Percentiles rank a stretch among this genome's conserved stretches.
phyloP scores from a whole-genome alignment of 2,329 filamentous ascomycete genomes.

The Claviceps maximensis region DNA sequence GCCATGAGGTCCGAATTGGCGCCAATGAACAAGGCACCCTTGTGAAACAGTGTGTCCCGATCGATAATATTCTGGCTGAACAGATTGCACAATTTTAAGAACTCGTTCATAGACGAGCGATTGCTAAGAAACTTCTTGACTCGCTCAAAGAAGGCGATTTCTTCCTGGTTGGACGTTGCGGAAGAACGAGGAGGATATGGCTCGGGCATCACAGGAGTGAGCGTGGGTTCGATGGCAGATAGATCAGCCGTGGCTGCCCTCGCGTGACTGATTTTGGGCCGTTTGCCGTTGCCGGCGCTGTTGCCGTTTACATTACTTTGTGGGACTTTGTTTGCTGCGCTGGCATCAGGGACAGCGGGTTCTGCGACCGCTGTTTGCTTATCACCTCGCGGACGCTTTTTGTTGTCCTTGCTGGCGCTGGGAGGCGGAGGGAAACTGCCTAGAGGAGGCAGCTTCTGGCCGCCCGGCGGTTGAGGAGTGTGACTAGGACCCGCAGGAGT shows the following conservation, averaged over 20 bases:
- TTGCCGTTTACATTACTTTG: conserved; percentile 24
- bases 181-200: conserved; percentile 67
- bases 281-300: conserved; percentile 36
- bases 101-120: conserved; percentile 85
- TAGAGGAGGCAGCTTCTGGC: conserved; percentile 78
- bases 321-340: conserved; percentile 21
- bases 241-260: conserved; percentile 45
- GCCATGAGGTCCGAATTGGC: conserved; percentile 78
- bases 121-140: conserved; percentile 95
- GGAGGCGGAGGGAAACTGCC: conserved; percentile 80
- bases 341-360: conserved; percentile 29
- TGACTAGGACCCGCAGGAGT: conserved; percentile 31
- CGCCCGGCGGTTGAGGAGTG: conserved; percentile 42
- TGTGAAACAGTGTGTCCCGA: conserved; percentile 66
- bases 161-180: conserved; percentile 65
- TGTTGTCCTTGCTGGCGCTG: conserved; percentile 77
- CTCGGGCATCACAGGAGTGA: conserved; percentile 79
- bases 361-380: conserved; percentile 37
- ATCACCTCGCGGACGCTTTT: conserved; percentile 63
- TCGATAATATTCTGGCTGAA: conserved; percentile 91
- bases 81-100: conserved; percentile 91
- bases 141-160: conserved; percentile 87
- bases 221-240: conserved; percentile 63
- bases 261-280: conserved; percentile 62
- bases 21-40: conserved; percentile 75